These are phyloP conservation scores for Fusarium sp. DNA, from an alignment of 2,329 filamentous ascomycete species.

Conservation along the genomic window DNA sequence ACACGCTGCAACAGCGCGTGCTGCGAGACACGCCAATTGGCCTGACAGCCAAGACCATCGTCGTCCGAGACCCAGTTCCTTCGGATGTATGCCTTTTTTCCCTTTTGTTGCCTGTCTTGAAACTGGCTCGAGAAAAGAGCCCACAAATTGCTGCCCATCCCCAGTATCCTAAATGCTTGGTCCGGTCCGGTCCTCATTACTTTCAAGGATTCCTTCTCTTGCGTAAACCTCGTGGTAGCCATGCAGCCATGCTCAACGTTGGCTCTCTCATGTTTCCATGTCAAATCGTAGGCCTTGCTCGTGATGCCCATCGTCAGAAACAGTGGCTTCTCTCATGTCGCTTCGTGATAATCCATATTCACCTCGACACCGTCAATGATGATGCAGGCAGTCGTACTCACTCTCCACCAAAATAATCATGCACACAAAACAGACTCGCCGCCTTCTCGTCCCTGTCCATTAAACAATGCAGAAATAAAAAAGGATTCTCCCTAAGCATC, in stretches of 20 bases:
- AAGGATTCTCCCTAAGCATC: slow-evolving; percentile 37
- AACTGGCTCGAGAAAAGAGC: slow-evolving; percentile 22
- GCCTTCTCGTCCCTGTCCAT: slow-evolving; percentile 22
- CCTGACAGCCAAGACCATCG: slow-evolving; percentile 11
- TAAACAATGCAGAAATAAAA: slow-evolving; percentile 37
- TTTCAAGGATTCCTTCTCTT: slow-evolving; percentile 10
- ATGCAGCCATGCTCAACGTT: neutral
- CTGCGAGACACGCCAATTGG: neutral
- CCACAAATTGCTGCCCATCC: slow-evolving; percentile 32
- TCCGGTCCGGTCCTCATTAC: neutral
- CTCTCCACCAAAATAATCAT: slow-evolving; percentile 10
- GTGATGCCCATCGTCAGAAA: neutral
- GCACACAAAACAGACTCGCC: slow-evolving; percentile 33
- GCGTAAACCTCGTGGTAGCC: slow-evolving; percentile 12
- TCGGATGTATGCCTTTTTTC: slow-evolving; percentile 11
- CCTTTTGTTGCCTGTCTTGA: slow-evolving; percentile 16
- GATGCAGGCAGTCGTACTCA: neutral
- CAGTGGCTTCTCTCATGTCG: neutral
- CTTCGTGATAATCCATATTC: slow-evolving; percentile 8
- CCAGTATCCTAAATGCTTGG: slow-evolving; percentile 14
- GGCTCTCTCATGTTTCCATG: neutral
- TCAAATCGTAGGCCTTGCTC: neutral
- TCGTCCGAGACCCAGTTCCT: neutral
- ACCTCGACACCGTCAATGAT: neutral
- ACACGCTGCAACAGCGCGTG: neutral